These are phyloP conservation scores for Paecilomyces dactylethromorphus DNA, from an alignment of 2,329 filamentous ascomycete genomes.

Conservation along the genomic window DNA sequence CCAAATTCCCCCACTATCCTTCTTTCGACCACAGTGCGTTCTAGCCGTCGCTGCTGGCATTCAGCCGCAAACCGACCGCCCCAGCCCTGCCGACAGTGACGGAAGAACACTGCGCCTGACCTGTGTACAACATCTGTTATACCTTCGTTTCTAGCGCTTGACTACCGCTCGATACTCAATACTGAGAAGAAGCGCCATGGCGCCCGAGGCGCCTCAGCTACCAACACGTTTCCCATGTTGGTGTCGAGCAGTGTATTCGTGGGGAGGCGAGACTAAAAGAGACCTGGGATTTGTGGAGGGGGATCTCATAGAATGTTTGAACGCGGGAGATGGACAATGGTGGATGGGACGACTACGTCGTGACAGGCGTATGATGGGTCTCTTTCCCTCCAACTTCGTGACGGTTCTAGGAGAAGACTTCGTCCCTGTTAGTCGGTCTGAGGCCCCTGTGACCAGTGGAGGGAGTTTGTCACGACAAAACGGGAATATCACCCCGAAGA, in stretches of 20 bases:
- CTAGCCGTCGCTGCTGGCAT: conserved; percentile 2
- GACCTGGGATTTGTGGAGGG: conserved; percentile 97
- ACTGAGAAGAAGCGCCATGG: conserved; percentile 29
- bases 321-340: conserved; percentile 96
- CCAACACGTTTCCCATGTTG: conserved; percentile 82
- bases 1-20: conserved; percentile 4
- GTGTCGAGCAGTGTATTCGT: conserved; percentile 87
- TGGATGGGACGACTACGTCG: conserved; percentile 91
- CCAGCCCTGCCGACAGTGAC: background rate
- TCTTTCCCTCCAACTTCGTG: conserved; percentile 97
- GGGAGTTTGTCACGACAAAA: conserved; percentile 40
- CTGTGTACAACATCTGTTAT: background rate
- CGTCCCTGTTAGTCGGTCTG: conserved; percentile 54
- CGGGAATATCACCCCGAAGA: conserved; percentile 48
- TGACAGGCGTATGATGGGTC: conserved; percentile 82
- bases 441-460: conserved; percentile 48
- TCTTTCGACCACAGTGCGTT: conserved; percentile 1
- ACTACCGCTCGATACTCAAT: background rate
- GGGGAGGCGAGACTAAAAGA: conserved; percentile 90
- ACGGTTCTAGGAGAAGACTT: conserved; percentile 80
- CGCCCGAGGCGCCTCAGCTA: conserved; percentile 44
- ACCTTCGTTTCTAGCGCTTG: background rate
- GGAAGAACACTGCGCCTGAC: background rate
- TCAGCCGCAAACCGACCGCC: background rate
- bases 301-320: conserved; percentile 95